phyloP scores from a whole-genome alignment of 2,329 filamentous ascomycete genomes.

The Sclerotinia borealis region DNA sequence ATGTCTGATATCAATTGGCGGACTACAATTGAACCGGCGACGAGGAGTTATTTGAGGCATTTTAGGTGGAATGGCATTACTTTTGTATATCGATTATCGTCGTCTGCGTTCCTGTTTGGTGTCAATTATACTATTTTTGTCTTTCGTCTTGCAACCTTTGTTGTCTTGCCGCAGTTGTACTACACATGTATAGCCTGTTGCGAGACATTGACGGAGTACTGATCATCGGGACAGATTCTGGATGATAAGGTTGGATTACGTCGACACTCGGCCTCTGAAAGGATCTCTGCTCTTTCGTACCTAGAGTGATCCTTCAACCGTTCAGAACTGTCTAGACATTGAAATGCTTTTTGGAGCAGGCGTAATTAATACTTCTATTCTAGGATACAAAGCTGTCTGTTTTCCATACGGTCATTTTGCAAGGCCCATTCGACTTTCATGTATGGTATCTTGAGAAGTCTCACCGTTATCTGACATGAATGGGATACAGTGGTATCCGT shows the following conservation, averaged over 20 bases:
- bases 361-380: background rate
- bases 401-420: background rate
- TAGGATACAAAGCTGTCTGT: background rate
- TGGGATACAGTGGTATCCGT: background rate
- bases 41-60: slow-evolving; percentile 6
- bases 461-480: background rate
- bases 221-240: background rate
- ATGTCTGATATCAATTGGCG: background rate
- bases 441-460: background rate
- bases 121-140: background rate
- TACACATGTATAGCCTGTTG: background rate
- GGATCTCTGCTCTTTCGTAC: background rate
- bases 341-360: background rate
- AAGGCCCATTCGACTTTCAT: background rate
- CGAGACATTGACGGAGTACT: too few relatives aligned
- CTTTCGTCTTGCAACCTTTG: background rate
- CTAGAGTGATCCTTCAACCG: background rate
- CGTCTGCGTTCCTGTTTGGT: background rate
- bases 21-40: background rate
- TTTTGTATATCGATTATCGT: slow-evolving; percentile 1
- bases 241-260: background rate
- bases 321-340: background rate
- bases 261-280: background rate
- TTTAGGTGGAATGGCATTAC: background rate
- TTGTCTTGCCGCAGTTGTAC: background rate